These are phyloP conservation scores for Luffa acutangula DNA, from an alignment of 306 rosid genomes.

Conservation along the genomic window DNA sequence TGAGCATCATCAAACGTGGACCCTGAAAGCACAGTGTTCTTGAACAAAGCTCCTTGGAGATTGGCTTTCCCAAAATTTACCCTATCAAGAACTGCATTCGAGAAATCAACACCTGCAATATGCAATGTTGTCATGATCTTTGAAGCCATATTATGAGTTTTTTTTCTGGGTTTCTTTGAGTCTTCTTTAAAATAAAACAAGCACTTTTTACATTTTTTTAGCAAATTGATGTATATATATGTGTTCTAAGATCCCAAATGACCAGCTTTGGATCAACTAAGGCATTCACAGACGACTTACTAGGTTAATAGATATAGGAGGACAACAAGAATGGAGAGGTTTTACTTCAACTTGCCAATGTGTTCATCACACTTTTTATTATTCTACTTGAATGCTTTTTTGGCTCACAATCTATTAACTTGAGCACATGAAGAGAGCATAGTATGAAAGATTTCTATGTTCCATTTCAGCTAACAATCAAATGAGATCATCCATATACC, in stretches of 20 bases:
- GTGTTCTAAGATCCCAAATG: not conserved
- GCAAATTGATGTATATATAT: no score
- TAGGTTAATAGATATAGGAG: not conserved
- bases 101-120: constrained; percentile 65
- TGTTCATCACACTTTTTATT: not conserved
- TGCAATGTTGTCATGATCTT: not conserved
- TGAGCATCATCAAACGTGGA: constrained; percentile 75
- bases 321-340: no score
- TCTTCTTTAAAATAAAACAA: no score
- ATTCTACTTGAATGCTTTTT: not conserved
- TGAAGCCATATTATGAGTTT: not conserved
- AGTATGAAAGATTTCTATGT: not conserved
- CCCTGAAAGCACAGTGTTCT: constrained; percentile 72
- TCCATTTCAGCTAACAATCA: not conserved
- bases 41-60: constrained; percentile 79
- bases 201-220: no score
- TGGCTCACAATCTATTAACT: not conserved
- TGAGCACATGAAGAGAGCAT: not conserved
- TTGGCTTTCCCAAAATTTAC: constrained; percentile 85
- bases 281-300: not conserved
- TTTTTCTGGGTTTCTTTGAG: not conserved
- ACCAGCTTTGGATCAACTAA: not conserved
- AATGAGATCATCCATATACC: not conserved
- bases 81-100: constrained; percentile 85
- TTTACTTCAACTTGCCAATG: not conserved